Evolutionary conservation across 495 filamentous ascomycete species (phyloP).

Genomic region (Polyplosphaeria fusca): DNA sequence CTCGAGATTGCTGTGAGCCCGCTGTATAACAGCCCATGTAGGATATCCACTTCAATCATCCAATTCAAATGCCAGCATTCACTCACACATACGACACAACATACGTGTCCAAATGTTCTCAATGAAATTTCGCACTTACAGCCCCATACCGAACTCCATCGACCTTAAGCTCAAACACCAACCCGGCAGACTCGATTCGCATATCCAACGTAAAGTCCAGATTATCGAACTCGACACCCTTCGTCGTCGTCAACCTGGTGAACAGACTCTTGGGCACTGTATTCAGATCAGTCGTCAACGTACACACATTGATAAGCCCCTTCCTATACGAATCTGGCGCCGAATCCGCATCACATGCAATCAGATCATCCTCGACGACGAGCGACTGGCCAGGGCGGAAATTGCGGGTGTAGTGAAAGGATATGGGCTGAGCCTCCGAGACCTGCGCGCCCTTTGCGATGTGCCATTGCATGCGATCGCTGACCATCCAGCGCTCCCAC

Average conservation of each 20-base stretch:
- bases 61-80: too few relatives aligned
- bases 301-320: slow-evolving; percentile 63
- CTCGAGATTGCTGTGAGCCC: too few relatives aligned
- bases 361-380: slow-evolving; percentile 69
- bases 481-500: slow-evolving; percentile 79
- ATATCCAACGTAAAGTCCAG: slow-evolving; percentile 73
- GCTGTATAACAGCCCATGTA: too few relatives aligned
- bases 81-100: too few relatives aligned
- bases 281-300: slow-evolving; percentile 69
- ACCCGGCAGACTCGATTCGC: slow-evolving; percentile 66
- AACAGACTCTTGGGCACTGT: slow-evolving; percentile 65
- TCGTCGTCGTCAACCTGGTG: slow-evolving; percentile 65
- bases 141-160: slow-evolving; percentile 68
- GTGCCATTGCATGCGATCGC: slow-evolving; percentile 77
- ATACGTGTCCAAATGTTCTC: too few relatives aligned
- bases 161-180: slow-evolving; percentile 71
- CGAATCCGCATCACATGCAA: slow-evolving; percentile 62
- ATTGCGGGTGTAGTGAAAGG: slow-evolving; percentile 76
- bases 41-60: too few relatives aligned
- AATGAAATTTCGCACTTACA: slow-evolving; percentile 70
- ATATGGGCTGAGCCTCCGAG: slow-evolving; percentile 62
- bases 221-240: slow-evolving; percentile 70
- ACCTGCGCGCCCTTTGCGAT: slow-evolving; percentile 69
- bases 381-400: slow-evolving; percentile 65
- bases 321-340: slow-evolving; percentile 50